Evolutionary conservation across 1,284 basidiomycete species (phyloP), one percentile per base, ranked within the genome.

Genomic region (Heliocybe sulcata): DNA sequence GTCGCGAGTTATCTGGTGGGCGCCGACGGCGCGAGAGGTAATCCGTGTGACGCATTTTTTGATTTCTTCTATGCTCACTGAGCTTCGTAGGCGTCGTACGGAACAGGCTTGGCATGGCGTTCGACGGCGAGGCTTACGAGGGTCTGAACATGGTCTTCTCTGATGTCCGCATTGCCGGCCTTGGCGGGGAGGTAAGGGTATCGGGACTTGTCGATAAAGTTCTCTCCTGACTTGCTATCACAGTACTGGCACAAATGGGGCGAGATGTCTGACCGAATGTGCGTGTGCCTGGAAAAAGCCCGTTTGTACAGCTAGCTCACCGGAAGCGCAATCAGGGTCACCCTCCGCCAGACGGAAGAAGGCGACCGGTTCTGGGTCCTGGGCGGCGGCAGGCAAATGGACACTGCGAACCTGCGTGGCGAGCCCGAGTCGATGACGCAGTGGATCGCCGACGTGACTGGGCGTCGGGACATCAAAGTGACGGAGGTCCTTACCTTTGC

Each of bases 241-340:
- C n/a, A 71, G 68, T 59, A 58, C 52, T 69, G 65, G 66, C 65
- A 71, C 54, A 57, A 61, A 10, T 70, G 64, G 61, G 61, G 61
- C n/a, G 55, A 56, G 8, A 57, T 20, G 22, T 10, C 19, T 2
- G 27, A 8, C 23, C 6, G 12, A 14, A 31, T 31, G 12, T 31
- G 4, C 12, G 12, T n/a, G 12, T 6, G 29, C 29, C 4, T 12
- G 29, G 29, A 4, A 6, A 6, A 35, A 47, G 4, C n/a, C n/a
- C 25, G 29, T 4, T 54, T 22, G 35, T 63, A 60, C n/a, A n/a
- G n/a, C n/a, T n/a, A n/a, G n/a, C n/a, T n/a, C n/a, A n/a, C n/a
- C n/a, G n/a, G n/a, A n/a, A n/a, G n/a, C n/a, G n/a, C n/a, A n/a
- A n/a, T n/a, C 51, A 23, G 8, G 42, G 59, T 16, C 45, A 59